Conservation (phyloP, 1,284 basidiomycete species). For the Porogramme epimiltina region DNA sequence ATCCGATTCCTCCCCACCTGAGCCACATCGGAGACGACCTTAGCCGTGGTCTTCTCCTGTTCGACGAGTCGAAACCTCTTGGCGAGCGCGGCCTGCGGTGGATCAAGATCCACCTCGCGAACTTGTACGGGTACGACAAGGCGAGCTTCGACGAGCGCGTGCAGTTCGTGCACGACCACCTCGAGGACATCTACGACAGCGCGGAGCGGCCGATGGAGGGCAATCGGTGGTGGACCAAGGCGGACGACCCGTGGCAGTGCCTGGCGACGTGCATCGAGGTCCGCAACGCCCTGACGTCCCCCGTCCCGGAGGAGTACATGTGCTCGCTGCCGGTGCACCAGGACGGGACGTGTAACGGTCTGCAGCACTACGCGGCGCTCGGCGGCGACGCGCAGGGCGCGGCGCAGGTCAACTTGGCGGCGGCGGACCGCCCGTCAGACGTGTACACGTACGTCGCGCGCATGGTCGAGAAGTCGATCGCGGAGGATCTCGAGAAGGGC, state of each 20-base stretch:
- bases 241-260: conserved; percentile 98
- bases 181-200: conserved; percentile 83
- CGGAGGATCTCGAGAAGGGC: conserved; percentile 51
- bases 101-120: conserved; percentile 93
- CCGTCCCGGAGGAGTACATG: conserved; percentile 71
- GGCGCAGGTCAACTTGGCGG: conserved; percentile 89
- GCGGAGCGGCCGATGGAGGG: conserved; percentile 87
- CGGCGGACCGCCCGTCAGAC: conserved; percentile 88
- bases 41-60: conserved; percentile 86
- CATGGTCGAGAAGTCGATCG: conserved; percentile 70
- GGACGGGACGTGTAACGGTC: conserved; percentile 97
- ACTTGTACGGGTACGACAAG: conserved; percentile 95
- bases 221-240: conserved; percentile 84
- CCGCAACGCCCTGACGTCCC: conserved; percentile 72
- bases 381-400: conserved; percentile 93
- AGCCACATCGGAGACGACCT: conserved; percentile 97
- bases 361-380: conserved; percentile 98
- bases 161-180: conserved; percentile 72
- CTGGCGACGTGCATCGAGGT: conserved; percentile 93
- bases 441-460: conserved; percentile 95
- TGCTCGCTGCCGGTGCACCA: conserved; percentile 93
- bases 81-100: conserved; percentile 79
- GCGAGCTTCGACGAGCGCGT: conserved; percentile 92
- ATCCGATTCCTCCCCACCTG: conserved; percentile 95
- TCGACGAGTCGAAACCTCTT: conserved; percentile 81